Conservation (phyloP, 257 asterid genomes). For the Gentiana dahurica region DNA sequence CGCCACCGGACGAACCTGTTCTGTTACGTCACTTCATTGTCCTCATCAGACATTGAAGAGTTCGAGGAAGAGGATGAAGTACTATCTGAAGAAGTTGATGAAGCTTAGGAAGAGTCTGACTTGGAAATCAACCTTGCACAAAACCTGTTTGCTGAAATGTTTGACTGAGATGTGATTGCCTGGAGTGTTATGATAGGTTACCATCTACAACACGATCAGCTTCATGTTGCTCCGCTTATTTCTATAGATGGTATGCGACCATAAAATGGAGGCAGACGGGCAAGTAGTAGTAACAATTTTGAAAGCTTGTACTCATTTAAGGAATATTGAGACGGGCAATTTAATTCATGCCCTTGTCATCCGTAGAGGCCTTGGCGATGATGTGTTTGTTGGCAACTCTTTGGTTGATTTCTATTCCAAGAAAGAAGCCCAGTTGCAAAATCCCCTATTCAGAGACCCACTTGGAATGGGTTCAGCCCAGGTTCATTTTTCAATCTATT, state of each 20-base stretch:
- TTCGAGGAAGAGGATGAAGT: no score
- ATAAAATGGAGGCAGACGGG: constrained; percentile 47
- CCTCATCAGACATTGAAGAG: no score
- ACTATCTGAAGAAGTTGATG: no score
- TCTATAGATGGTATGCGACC: constrained; percentile 37
- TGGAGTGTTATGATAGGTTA: constrained; percentile 74
- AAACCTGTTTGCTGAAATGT: constrained; percentile 58
- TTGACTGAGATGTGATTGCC: constrained; percentile 60
- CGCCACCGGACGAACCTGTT: no score
- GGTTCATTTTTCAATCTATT: no score
- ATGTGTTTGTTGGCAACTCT: constrained; percentile 64
- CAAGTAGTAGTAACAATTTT: constrained; percentile 55
- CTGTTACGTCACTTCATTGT: no score
- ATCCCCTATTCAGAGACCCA: no score
- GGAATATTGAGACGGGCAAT: constrained; percentile 38
- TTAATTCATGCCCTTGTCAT: constrained; percentile 45
- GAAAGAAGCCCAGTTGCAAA: not conserved
- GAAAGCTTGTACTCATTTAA: constrained; percentile 52
- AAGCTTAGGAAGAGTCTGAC: constrained; percentile 4
- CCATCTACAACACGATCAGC: constrained; percentile 30
- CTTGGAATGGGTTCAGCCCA: no score
- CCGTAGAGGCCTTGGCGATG: constrained; percentile 45
- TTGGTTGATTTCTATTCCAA: constrained; percentile 75
- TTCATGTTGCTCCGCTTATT: constrained; percentile 33
- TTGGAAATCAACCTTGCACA: constrained; percentile 42